Conservation (phyloP, 164 flowering plant species). For the Aristolochia fimbriata region DNA sequence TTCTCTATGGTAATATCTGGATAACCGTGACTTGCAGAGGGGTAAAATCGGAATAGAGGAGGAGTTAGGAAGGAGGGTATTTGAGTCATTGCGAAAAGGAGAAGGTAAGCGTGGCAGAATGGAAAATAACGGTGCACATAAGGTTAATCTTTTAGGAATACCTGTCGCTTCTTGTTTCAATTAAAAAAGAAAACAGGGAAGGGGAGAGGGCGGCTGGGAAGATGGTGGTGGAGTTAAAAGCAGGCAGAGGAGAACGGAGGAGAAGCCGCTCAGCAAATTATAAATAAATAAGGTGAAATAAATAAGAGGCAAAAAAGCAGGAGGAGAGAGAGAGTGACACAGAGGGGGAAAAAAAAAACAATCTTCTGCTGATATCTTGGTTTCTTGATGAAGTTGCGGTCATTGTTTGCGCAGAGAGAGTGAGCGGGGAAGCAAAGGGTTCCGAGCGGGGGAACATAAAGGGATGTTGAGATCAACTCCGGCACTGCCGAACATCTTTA, state of each 20-base stretch:
- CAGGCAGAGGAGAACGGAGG: background rate
- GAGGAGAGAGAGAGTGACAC: background rate
- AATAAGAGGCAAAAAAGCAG: background rate
- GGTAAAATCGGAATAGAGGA: no score
- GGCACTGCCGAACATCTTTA: background rate
- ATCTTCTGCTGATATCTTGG: no score
- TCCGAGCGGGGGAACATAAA: slow-evolving; percentile 1
- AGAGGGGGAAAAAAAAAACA: background rate
- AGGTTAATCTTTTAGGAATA: background rate
- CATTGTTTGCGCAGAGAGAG: no score
- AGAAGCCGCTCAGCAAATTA: background rate
- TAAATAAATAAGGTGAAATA: background rate
- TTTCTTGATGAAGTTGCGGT: no score
- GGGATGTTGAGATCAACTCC: background rate
- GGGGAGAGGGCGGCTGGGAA: slow-evolving; percentile 2
- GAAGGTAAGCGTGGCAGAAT: background rate
- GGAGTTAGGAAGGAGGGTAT: no score
- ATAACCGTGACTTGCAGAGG: no score
- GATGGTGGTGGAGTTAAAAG: background rate
- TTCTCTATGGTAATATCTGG: no score
- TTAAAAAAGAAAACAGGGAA: background rate
- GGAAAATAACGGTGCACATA: background rate
- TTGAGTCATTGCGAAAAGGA: background rate
- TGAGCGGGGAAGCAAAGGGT: background rate
- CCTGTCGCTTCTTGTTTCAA: background rate